Evolutionary conservation across 345 rosid genomes (phyloP).

Genomic region (Abelmoschus esculentus): DNA sequence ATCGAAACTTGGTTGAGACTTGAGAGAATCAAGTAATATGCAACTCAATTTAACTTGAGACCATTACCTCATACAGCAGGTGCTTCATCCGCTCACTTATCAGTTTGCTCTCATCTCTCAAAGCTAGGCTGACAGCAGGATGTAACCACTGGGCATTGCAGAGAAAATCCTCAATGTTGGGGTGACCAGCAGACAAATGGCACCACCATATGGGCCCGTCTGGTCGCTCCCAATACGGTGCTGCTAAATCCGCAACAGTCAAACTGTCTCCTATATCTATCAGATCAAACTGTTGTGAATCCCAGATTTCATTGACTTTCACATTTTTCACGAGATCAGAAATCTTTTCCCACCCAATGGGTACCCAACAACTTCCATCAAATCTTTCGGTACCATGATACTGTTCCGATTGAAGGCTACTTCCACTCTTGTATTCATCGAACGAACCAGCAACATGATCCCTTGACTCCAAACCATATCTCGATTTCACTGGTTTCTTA

Average conservation of each 20-base stretch:
- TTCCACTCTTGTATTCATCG: conserved; percentile 29
- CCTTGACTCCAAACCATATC: conserved; percentile 11
- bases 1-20: neutral
- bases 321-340: conserved; percentile 56
- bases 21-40: neutral
- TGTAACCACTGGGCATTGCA: conserved; percentile 83
- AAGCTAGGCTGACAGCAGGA: conserved; percentile 84
- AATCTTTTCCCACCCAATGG: conserved; percentile 89
- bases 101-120: conserved; percentile 77
- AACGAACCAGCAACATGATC: conserved; percentile 25
- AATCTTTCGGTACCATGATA: conserved; percentile 26
- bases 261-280: conserved; percentile 49
- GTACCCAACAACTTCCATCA: conserved; percentile 69
- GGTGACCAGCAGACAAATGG: conserved; percentile 59
- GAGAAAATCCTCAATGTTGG: conserved; percentile 59
- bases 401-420: conserved; percentile 26
- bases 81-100: conserved; percentile 93
- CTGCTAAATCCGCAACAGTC: conserved; percentile 83
- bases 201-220: conserved; percentile 98
- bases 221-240: conserved; percentile 90
- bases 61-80: conserved; percentile 72
- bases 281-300: conserved; percentile 35
- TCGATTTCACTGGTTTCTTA: conserved; percentile 10
- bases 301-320: conserved; percentile 64
- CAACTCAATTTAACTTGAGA: neutral